Conservation (phyloP, 2,329 filamentous ascomycete genomes). For the Alternaria ethzedia region DNA sequence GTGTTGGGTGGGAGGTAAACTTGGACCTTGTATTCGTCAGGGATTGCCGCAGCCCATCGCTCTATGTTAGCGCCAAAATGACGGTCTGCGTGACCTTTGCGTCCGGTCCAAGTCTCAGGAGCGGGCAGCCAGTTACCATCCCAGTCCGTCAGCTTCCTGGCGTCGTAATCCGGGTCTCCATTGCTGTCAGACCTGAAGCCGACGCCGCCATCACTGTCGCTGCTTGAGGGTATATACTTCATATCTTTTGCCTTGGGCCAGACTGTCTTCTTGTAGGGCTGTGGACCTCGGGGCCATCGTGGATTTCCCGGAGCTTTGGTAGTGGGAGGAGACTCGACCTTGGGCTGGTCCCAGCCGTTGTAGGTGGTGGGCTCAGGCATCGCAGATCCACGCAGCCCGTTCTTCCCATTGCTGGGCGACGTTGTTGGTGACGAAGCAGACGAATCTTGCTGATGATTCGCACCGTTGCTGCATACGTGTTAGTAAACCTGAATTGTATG, state of each 20-base stretch:
- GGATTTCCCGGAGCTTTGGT: slow-evolving; percentile 17
- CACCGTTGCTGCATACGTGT: neutral
- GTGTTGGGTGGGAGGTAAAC: neutral
- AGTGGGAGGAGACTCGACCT: neutral
- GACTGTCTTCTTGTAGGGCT: slow-evolving; percentile 11
- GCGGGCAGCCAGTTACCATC: slow-evolving; percentile 55
- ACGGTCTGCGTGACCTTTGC: slow-evolving; percentile 37
- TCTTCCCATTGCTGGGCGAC: neutral
- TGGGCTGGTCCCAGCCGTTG: slow-evolving; percentile 16
- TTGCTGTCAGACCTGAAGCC: slow-evolving; percentile 34
- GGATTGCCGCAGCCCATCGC: slow-evolving; percentile 34
- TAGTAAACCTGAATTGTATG: neutral
- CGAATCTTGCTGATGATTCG: neutral
- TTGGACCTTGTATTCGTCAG: neutral
- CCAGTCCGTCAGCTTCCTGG: slow-evolving; percentile 52
- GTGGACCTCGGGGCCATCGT: slow-evolving; percentile 15
- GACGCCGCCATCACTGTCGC: slow-evolving; percentile 33
- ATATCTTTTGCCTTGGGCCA: slow-evolving; percentile 43
- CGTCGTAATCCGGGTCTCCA: slow-evolving; percentile 42
- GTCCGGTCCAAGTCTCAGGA: slow-evolving; percentile 55
- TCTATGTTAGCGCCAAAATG: slow-evolving; percentile 44
- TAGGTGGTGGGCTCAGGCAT: slow-evolving; percentile 20
- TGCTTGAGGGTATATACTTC: slow-evolving; percentile 19
- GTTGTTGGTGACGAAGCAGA: slow-evolving; percentile 8
- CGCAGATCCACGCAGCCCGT: slow-evolving; percentile 5